Evolutionary conservation across 805 yeast species (phyloP).

Genomic region (Nakazawaea wyomingensis): DNA sequence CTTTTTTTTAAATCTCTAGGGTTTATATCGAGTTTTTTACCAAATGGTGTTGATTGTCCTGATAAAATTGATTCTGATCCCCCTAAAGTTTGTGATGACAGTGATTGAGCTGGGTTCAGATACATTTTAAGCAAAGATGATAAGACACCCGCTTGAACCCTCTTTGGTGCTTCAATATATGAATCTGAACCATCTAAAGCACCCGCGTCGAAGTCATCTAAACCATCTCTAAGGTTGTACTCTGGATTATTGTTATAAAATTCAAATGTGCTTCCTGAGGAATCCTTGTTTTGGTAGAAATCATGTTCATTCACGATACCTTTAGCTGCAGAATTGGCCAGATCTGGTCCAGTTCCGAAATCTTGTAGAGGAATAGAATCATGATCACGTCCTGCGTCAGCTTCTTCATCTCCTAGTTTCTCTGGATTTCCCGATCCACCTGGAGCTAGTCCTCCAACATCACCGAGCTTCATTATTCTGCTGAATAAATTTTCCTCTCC

Average conservation of each 20-base stretch:
- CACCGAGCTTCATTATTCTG: constrained; percentile 22
- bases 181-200: constrained; percentile 24
- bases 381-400: constrained; percentile 24
- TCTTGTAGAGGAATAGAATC: constrained; percentile 36
- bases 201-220: constrained; percentile 20
- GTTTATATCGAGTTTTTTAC: constrained; percentile 12
- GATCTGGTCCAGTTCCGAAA: constrained; percentile 27
- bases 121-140: constrained; percentile 73
- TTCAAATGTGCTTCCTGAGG: constrained; percentile 12
- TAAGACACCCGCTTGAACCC: constrained; percentile 80
- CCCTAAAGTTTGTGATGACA: constrained; percentile 14
- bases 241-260: constrained; percentile 30
- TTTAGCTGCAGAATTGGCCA: constrained; percentile 47
- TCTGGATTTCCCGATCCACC: constrained; percentile 23
- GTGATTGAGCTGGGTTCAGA: constrained; percentile 32
- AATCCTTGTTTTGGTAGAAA: constrained; percentile 20
- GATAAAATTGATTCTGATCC: constrained; percentile 17
- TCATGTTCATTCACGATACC: constrained; percentile 47
- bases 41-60: constrained; percentile 1
- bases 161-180: constrained; percentile 53
- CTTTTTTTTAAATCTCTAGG: constrained; percentile 17
- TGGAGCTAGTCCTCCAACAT: constrained; percentile 29
- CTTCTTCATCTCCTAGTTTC: constrained; percentile 30
- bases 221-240: constrained; percentile 23
- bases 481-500: constrained; percentile 9